These are phyloP conservation scores for Kwoniella dejecticola DNA, from an alignment of 768 basidiomycete species.

Conservation along the genomic window DNA sequence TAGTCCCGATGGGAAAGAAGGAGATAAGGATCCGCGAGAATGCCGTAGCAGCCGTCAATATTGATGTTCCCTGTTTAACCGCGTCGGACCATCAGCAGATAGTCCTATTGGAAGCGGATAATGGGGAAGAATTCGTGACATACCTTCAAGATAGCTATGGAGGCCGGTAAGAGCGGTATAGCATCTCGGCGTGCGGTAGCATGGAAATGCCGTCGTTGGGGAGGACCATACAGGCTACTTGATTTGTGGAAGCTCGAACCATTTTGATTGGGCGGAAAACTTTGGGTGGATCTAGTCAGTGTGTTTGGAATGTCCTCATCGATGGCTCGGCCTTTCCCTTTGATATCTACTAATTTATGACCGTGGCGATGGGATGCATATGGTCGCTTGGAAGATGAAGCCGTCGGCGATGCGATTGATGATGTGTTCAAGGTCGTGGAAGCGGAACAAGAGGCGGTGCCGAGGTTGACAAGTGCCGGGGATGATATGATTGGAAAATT, in stretches of 20 bases:
- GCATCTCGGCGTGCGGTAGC: conserved; percentile 37
- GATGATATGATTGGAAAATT: not conserved
- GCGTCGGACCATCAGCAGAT: no score
- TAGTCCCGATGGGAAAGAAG: conserved; percentile 47
- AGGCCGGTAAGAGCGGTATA: conserved; percentile 41
- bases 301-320: not conserved
- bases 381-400: conserved; percentile 9
- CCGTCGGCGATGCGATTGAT: not conserved
- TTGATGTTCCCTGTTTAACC: conserved; percentile 34
- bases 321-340: conserved; percentile 19
- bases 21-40: conserved; percentile 50
- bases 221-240: not conserved
- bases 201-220: conserved; percentile 33
- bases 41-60: conserved; percentile 40
- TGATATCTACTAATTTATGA: conserved; percentile 1
- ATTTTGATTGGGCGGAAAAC: no score
- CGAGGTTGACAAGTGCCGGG: not conserved
- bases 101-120: no score
- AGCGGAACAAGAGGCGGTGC: not conserved
- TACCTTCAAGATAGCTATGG: conserved; percentile 43
- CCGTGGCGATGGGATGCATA: not conserved
- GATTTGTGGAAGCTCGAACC: no score
- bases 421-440: not conserved
- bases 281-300: no score
- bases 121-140: conserved; percentile 9